These are phyloP conservation scores for Loxodes magnus DNA, from an alignment of 73 alveolate genomes.

Conservation along the genomic window DNA sequence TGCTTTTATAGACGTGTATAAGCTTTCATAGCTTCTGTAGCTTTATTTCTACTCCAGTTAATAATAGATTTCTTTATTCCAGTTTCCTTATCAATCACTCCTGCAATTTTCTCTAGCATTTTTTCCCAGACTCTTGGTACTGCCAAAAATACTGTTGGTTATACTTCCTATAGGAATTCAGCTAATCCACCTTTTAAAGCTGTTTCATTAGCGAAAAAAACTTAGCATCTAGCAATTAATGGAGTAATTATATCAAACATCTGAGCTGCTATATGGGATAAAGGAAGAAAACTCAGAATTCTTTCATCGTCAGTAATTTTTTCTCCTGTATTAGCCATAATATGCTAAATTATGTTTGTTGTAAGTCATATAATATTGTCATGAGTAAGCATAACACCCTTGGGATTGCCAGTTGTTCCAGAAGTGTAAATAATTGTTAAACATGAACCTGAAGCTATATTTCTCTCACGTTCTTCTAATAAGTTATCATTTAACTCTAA, in stretches of 20 bases:
- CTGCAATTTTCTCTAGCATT: slow-evolving; percentile 62
- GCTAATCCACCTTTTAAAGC: slow-evolving; percentile 74
- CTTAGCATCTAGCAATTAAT: slow-evolving; percentile 24
- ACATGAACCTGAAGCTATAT: slow-evolving; percentile 47
- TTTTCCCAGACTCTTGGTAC: slow-evolving; percentile 90
- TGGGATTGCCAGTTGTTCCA: slow-evolving; percentile 83
- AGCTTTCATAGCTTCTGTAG: not conserved
- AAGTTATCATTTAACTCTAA: not conserved
- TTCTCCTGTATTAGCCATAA: not conserved
- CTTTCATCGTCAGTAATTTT: slow-evolving; percentile 25
- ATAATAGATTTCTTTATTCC: slow-evolving; percentile 7
- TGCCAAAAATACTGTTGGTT: slow-evolving; percentile 75
- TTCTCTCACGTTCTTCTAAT: not conserved
- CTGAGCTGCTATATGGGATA: slow-evolving; percentile 72
- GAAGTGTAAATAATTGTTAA: slow-evolving; percentile 66
- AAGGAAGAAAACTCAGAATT: slow-evolving; percentile 65
- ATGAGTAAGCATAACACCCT: slow-evolving; percentile 81
- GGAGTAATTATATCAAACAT: slow-evolving; percentile 35
- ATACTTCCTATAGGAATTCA: slow-evolving; percentile 48
- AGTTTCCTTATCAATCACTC: slow-evolving; percentile 27
- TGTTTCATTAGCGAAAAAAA: slow-evolving; percentile 66
- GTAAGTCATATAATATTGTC: slow-evolving; percentile 39
- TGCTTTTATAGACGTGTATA: not conserved
- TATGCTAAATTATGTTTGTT: not conserved
- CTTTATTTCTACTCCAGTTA: slow-evolving; percentile 11